Evolutionary conservation across 75 land plant genomes (phyloP), one percentile per base, ranked within the genome.

Genomic region (Cryptomeria japonica): DNA sequence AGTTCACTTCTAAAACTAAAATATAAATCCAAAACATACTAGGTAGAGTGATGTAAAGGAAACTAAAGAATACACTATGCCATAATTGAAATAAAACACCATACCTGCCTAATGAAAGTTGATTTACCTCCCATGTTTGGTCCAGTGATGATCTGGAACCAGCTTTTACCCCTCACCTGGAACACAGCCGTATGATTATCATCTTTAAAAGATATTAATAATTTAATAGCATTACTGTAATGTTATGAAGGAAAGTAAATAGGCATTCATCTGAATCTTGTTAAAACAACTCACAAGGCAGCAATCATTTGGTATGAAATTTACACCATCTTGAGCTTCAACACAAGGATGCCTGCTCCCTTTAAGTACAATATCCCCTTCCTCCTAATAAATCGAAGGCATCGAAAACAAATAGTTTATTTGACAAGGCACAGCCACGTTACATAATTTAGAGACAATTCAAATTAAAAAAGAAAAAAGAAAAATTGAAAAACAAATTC

Each of bases 41-140:
- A 2, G 28, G 19, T 84, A 38, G 14, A 46, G 68, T 83, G 42
- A 25, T 12, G 16, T 19, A 28, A n/a, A 28, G 32, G 49, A 86
- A 37, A 44, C 46, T 5, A 42, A 79, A 46, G 55, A 39, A 47
- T 51, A 31, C 1, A 22, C 56, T 32, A 80, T 86, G n/a, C 49
- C 25, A 85, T 15, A 72, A 28, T 15, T 46, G 64, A 34, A 55
- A 36, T 37, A 49, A 84, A 55, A 56, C 58, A 78, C 49, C 68
- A 31, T 38, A 98, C 99, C 99, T 98, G 99, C 34, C 99, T 92
- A 42, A 98, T 98, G 87, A 93, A 98, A 49, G 99, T 98, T 25
- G 99, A 98, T 89, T 98, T 98, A 36, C 99, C 99, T 87, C 99
- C 99, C 99, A 98, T 98, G 87, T 98, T 98, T 75, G 99, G 99